Base-by-base conservation (phyloP, 768 basidiomycete species). In the Russula foetens region DNA sequence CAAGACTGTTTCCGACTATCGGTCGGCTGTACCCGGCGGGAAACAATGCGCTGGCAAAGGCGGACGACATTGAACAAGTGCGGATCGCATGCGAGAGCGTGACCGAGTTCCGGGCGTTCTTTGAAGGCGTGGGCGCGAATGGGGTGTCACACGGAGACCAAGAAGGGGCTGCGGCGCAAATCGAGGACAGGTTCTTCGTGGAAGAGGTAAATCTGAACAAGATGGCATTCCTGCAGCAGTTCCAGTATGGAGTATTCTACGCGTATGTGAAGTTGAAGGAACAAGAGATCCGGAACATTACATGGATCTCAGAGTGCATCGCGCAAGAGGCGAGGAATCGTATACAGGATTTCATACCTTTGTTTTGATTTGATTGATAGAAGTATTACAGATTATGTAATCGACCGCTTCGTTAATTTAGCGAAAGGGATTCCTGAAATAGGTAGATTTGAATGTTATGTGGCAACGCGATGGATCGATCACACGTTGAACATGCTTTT, bases 281-380 rank as follows among this genome's bases (percentile, higher is more conserved):
- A 74, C 88, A 92, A 76, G 91, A 94, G 75, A 88, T 92, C 63
- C 79, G 90, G 63, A 92, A 89, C 68, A 68, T 94, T 67, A 91
- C 88, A 29, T 93, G 91, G 92, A 94, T 97, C 74, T 92, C 93
- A 56, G 96, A 98, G 76, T 98, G 96, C 74, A 97, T 98, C 67
- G 94, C 94, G 9, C 96, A 98, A 77, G 88, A 96, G 75, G 93
- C 94, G 46, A 85, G 87, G 74, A 92, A 97, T 69, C 84, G 96
- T 76, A 93, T 98, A 76, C 86, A 92, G 70, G 92, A 96, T 75
- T 94, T 86, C 75, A 93, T 95, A 79, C 86, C 90, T 67, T 88
- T 92, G 63, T 92, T 92, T 71, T 94, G 76, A 48, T n/a, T n/a
- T n/a, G n/a, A n/a, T n/a, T n/a, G n/a, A n/a, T n/a, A n/a, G n/a